Evolutionary conservation across 192 early-diverging fungal genomes (phyloP), one percentile per base, ranked within the genome.

Genomic region (Dimargaris xerosporica): DNA sequence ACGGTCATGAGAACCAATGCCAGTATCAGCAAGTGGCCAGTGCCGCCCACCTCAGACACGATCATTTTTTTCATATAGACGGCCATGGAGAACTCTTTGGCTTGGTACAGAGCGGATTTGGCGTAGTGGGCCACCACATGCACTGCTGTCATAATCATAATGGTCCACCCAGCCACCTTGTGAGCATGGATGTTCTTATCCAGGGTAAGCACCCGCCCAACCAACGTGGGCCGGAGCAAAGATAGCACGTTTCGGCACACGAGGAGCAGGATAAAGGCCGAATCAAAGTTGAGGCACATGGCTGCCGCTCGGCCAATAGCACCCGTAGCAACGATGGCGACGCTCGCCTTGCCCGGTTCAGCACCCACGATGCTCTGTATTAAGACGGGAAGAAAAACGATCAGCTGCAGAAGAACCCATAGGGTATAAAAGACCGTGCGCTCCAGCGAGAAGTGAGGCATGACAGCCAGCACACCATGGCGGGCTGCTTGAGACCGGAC

Each of bases 161-260:
- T 71, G n/a, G 81, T 77, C 69, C 80, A 86, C 6, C 81, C 80
- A 23, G 80, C 78, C 23, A 81, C 77, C 71, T 86, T 87, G 73
- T 90, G 88, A 25, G 87, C 85, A 54, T 82, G 79, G 28, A 88
- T 74, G 71, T 84, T 81, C 69, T 86, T 75, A 65, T 90, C 85
- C 50, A 90, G 76, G 16, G 80, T 77, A 17, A 90, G 71, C 45
- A 83, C 73, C 6, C 68, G 62, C 53, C 77, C 76, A 28, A 88
- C 66, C n/a, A 84, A 75, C 3, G 79, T 79, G 41, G 73, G 73
- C 5, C 79, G 75, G 11, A 84, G 63, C 26, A 77, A 66, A 15
- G 70, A 65, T 58, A 87, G 68, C 30, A 82, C 69, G 19, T 86
- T 93, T 15, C 88, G 77, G 65, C 88, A 93, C 67, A 94, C 87